These are phyloP conservation scores for Pyronema omphalodes DNA, from an alignment of 495 filamentous ascomycete species.

Conservation along the genomic window DNA sequence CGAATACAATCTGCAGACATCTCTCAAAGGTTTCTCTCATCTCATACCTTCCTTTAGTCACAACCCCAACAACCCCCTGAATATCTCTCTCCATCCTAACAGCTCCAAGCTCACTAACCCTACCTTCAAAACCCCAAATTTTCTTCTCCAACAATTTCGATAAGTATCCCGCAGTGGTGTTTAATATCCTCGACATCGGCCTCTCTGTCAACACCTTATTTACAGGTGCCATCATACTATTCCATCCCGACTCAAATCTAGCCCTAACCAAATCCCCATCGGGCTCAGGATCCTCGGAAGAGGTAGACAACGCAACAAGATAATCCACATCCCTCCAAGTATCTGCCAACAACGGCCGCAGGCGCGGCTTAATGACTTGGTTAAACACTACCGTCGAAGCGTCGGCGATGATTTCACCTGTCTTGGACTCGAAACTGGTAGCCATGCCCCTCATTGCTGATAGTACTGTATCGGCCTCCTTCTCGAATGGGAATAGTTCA, in stretches of 20 bases:
- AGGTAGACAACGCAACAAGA: conserved; percentile 8
- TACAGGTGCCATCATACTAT: conserved; percentile 62
- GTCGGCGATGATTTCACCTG: conserved; percentile 62
- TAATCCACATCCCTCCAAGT: conserved; percentile 89
- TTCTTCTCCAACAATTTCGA: conserved; percentile 70
- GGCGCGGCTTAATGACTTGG: conserved; percentile 66
- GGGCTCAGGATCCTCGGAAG: conserved; percentile 20
- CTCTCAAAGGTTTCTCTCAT: conserved; percentile 63
- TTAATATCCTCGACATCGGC: conserved; percentile 52
- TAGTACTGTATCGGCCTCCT: conserved; percentile 48
- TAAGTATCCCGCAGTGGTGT: conserved; percentile 53
- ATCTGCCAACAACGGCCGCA: conserved; percentile 70
- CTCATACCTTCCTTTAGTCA: conserved; percentile 56
- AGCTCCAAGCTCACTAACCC: conserved; percentile 66
- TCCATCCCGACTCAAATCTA: conserved; percentile 67
- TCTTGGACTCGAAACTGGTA: conserved; percentile 52
- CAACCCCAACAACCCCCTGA: conserved; percentile 52
- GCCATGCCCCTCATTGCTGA: conserved; percentile 50
- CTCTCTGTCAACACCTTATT: conserved; percentile 63
- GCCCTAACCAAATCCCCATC: conserved; percentile 42
- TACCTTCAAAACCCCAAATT: conserved; percentile 65
- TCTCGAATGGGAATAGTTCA: conserved; percentile 54
- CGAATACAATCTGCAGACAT: conserved; percentile 67
- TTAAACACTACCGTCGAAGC: conserved; percentile 70
- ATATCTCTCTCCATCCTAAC: conserved; percentile 80